Evolutionary conservation across 495 filamentous ascomycete species (phyloP).

Genomic region (Daldinia grandis): DNA sequence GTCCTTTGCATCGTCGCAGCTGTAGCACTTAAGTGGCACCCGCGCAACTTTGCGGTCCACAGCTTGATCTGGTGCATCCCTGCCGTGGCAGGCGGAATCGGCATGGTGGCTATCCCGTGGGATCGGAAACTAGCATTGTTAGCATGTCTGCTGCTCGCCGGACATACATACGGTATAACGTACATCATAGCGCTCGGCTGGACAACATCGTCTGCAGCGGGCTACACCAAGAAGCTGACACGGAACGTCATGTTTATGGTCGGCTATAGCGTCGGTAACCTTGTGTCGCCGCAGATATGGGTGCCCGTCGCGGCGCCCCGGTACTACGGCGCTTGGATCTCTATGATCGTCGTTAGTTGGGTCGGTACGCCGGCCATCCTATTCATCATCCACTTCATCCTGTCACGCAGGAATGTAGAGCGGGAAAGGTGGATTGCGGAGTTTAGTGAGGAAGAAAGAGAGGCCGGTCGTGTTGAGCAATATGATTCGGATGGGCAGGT

Average conservation of each 20-base stretch:
- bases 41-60: neutral
- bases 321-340: slow-evolving; percentile 20
- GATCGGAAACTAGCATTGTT: neutral
- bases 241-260: slow-evolving; percentile 21
- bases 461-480: neutral
- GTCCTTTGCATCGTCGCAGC: neutral
- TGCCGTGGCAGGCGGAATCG: slow-evolving; percentile 18
- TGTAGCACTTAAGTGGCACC: neutral
- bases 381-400: neutral
- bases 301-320: slow-evolving; percentile 10
- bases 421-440: neutral
- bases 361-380: slow-evolving; percentile 4
- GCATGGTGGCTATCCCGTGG: slow-evolving; percentile 17
- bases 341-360: slow-evolving; percentile 10
- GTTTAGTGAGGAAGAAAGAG: neutral
- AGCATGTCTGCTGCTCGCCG: slow-evolving; percentile 3
- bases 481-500: neutral
- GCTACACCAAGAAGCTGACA: slow-evolving; percentile 17
- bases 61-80: slow-evolving; percentile 16
- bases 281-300: slow-evolving; percentile 19
- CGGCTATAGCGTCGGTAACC: slow-evolving; percentile 15
- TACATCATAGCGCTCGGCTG: slow-evolving; percentile 22
- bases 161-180: slow-evolving; percentile 15
- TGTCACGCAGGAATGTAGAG: neutral
- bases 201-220: slow-evolving; percentile 16